Conservation (phyloP, 768 basidiomycete species). For the Rhodotorula paludigena region DNA sequence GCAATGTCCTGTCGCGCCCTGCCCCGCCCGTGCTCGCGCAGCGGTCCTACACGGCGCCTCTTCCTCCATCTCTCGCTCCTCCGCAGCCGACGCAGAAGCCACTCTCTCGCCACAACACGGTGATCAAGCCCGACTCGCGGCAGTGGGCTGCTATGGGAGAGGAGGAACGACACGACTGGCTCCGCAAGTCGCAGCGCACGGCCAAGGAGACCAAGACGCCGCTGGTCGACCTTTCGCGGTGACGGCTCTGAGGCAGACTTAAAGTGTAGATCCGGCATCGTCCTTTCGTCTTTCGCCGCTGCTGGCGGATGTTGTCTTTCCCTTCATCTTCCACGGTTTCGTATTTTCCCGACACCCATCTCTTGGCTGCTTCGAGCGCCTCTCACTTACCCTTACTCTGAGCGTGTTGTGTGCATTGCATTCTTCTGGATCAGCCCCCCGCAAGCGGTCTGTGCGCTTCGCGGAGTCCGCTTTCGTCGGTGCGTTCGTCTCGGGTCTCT, state of each 20-base stretch:
- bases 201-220: conserved; percentile 20
- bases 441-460: no score
- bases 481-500: no score
- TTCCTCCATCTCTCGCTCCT: background rate
- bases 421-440: no score
- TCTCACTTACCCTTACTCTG: background rate
- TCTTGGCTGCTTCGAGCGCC: background rate
- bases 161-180: conserved; percentile 8
- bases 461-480: no score
- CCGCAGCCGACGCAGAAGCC: background rate
- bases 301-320: background rate
- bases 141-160: conserved; percentile 22
- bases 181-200: conserved; percentile 14
- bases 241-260: background rate
- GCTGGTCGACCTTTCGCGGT: conserved; percentile 25
- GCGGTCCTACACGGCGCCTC: conserved; percentile 1
- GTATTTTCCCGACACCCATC: background rate
- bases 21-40: background rate
- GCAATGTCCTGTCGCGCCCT: background rate
- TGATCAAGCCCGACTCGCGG: conserved; percentile 18
- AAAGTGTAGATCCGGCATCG: no score
- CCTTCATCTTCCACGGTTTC: background rate
- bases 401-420: no score
- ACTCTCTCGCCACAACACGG: conserved; percentile 1
- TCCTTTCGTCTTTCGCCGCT: background rate